Base-by-base conservation (phyloP, 2,329 filamentous ascomycete genomes). In the Lasiodiplodia gonubiensis region DNA sequence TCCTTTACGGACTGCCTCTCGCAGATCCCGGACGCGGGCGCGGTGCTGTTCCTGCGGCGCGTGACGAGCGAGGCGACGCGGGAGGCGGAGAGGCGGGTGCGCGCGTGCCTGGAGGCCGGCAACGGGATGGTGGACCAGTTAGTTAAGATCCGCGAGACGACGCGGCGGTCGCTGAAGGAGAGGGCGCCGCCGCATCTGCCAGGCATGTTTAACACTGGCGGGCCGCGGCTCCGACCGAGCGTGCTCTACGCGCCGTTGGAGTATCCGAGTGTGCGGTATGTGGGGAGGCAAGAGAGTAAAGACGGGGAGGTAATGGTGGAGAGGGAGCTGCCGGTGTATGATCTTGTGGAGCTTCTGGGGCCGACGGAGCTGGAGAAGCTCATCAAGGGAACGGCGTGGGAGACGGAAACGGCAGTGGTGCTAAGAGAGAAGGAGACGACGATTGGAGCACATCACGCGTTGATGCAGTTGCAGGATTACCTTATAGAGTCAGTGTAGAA, bases 261-360 rank as follows among this genome's bases (percentile, higher is more conserved):
- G 12, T 78, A 75, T 60, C 72, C 68, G 39, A 77, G 72, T 0
- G 73, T 74, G 3, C 27, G 35, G 12, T 80, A 11, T 12, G 8
- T 5, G 18, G 18, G 2, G n/a, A n/a, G 18, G 12, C 18, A 23
- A 12, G 30, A 16, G 6, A 39, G 55, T 2, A 39, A 48, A 12
- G 55, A 14, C 4, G 39, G n/a, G 16, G 39, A 48, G 25, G 39
- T 12, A 10, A 5, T 27, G 14, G 46, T 73, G 52, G 76, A 75
- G 8, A 69, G 60, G 10, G 72, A 73, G 59, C 71, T 80, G 4
- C 69, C 77, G 2, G 70, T 80, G 67, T 79, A 79, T 65, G 76
- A 76, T 67, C 67, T 80, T 54, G 53, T 33, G 12, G 78, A 79
- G 66, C 48, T 80, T 64, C 68, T 80, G 10, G 77, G 77, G 2